Evolutionary conservation across 805 yeast genomes (phyloP).

Genomic region (Sugiyamaella floridensis): DNA sequence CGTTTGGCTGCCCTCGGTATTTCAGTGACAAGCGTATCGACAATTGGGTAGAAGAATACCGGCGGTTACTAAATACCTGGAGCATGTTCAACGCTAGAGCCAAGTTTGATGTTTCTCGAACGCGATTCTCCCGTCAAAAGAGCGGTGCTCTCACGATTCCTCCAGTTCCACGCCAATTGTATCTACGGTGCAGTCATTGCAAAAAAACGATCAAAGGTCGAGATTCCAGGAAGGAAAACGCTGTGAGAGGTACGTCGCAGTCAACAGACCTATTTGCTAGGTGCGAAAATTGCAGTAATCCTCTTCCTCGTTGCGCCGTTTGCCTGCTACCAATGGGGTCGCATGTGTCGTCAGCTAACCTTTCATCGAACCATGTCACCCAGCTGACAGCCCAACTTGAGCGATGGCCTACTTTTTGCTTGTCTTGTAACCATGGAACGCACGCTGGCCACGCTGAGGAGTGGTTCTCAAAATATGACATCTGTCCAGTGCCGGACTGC

Average conservation of each 20-base stretch:
- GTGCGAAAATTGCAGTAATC: conserved; percentile 84
- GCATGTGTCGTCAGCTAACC: conserved; percentile 11
- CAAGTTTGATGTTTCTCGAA: conserved; percentile 72
- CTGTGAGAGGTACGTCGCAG: not conserved
- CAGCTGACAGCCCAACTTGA: conserved; percentile 42
- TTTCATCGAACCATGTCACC: not conserved
- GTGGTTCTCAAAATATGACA: conserved; percentile 83
- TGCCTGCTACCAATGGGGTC: conserved; percentile 73
- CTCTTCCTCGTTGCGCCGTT: conserved; percentile 85
- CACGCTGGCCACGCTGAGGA: conserved; percentile 95
- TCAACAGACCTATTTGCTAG: conserved; percentile 10
- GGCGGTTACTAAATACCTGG: conserved; percentile 72
- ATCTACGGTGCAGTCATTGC: conserved; percentile 75
- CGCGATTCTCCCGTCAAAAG: conserved; percentile 51
- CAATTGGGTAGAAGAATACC: conserved; percentile 65
- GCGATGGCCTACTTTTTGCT: conserved; percentile 88
- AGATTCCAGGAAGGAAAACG: not conserved
- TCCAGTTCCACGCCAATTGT: conserved; percentile 65
- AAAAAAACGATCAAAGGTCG: conserved; percentile 40
- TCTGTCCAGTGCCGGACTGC: conserved; percentile 95
- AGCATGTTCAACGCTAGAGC: conserved; percentile 71
- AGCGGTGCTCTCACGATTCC: conserved; percentile 43
- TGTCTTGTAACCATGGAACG: conserved; percentile 87
- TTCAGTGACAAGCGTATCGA: conserved; percentile 67
- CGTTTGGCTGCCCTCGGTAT: conserved; percentile 79